Evolutionary conservation across 1,284 basidiomycete genomes (phyloP).

Genomic region (Trichosporon sp.): DNA sequence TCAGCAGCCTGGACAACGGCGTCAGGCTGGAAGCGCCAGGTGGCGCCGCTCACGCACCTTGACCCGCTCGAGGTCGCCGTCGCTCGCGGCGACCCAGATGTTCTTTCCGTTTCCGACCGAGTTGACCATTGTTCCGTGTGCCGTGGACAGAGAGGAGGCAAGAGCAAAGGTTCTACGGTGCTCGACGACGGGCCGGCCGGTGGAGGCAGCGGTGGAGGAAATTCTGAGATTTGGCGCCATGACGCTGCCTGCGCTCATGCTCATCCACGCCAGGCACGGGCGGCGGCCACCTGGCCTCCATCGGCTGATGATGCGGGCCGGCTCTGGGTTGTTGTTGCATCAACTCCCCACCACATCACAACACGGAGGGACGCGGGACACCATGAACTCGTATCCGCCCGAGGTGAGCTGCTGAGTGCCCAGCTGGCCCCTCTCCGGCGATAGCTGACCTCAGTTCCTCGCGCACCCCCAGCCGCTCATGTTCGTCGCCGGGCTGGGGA

Average conservation of each 20-base stretch:
- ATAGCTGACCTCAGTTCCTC: slow-evolving; percentile 53
- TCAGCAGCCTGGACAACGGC: no score
- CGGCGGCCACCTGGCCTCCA: background rate
- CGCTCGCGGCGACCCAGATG: slow-evolving; percentile 85
- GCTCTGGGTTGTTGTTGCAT: background rate
- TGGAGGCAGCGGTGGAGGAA: no score
- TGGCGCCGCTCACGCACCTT: slow-evolving; percentile 30
- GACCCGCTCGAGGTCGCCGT: slow-evolving; percentile 65
- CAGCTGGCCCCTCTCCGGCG: background rate
- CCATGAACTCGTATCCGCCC: slow-evolving; percentile 83
- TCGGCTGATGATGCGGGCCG: background rate
- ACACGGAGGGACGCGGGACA: slow-evolving; percentile 1
- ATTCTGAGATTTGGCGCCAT: slow-evolving; percentile 4
- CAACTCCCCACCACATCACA: background rate
- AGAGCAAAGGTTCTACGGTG: background rate
- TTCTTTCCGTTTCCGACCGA: slow-evolving; percentile 55
- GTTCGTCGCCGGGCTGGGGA: slow-evolving; percentile 79
- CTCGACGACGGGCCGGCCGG: background rate
- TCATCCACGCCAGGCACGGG: slow-evolving; percentile 6
- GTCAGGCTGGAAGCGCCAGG: background rate
- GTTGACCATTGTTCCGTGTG: slow-evolving; percentile 31
- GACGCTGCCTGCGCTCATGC: background rate
- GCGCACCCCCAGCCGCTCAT: slow-evolving; percentile 81
- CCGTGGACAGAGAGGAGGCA: background rate
- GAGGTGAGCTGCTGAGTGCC: slow-evolving; percentile 55